A percentile compares a stretch with the other conserved stretches of the same genome.
These are phyloP conservation scores for Ascochyta fabae DNA, from an alignment of 2,329 filamentous ascomycete genomes.

Conservation along the genomic window DNA sequence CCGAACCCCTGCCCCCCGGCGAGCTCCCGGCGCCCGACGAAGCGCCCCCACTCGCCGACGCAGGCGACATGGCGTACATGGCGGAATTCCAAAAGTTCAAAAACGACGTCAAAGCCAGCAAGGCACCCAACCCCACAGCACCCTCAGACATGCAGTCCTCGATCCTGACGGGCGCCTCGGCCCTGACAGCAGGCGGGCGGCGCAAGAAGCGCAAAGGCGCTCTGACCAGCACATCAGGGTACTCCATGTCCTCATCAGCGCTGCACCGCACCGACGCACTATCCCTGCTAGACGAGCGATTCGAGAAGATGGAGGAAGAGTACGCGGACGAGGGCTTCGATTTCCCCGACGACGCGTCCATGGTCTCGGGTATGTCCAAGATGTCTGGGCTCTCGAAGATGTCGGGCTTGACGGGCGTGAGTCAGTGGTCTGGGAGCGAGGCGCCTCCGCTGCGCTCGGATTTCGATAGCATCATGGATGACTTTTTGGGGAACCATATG, in stretches of 20 bases:
- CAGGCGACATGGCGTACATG: conserved; percentile 80
- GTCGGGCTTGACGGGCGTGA: conserved; percentile 41
- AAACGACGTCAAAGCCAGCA: conserved; percentile 67
- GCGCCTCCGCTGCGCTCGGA: conserved; percentile 70
- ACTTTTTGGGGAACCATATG: conserved; percentile 80
- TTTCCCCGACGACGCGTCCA: conserved; percentile 54
- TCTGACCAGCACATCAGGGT: conserved; percentile 82
- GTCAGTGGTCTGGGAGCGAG: conserved; percentile 44
- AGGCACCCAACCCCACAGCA: conserved; percentile 52
- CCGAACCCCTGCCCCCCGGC: conserved; percentile 58
- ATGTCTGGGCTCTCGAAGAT: conserved; percentile 57
- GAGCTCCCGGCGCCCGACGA: conserved; percentile 43
- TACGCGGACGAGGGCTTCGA: conserved; percentile 60
- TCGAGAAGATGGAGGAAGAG: conserved; percentile 86
- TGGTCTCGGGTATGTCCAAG: conserved; percentile 56
- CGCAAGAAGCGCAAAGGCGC: conserved; percentile 96
- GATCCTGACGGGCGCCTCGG: conserved; percentile 72
- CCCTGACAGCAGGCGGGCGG: conserved; percentile 72
- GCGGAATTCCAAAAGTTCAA: conserved; percentile 95
- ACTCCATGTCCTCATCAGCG: conserved; percentile 91
- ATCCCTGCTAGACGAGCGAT: conserved; percentile 83
- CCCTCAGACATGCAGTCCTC: conserved; percentile 73
- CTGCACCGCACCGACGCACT: conserved; percentile 87
- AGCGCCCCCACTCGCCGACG: conserved; percentile 43
- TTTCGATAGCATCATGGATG: conserved; percentile 90